Evolutionary conservation across 371 early-diverging fungal species (phyloP), one percentile per base, ranked within the genome.

Genomic region (Chytridium lagenaria): DNA sequence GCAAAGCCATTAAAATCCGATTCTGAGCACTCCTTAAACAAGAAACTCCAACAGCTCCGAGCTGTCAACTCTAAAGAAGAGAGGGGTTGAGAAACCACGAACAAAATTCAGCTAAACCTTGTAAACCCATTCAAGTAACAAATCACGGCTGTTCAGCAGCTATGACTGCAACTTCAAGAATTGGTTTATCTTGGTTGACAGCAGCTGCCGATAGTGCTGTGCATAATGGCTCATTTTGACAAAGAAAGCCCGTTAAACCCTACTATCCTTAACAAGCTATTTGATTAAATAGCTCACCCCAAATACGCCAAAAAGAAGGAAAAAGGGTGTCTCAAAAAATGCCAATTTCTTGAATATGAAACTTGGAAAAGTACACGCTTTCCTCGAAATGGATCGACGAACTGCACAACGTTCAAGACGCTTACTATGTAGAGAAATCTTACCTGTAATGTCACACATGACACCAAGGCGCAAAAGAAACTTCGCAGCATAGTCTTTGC

Each of bases 281-380:
- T 64, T 74, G 34, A 10, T 22, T 55, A n/a, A 31, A 23, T 22
- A 36, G n/a, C 72, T 61, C 31, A 77, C 77, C 1, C 97, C 97
- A 80, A 96, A 89, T 1, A 94, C 80, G 22, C 98, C 97, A 61
- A 98, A 86, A 2, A 97, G 61, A 30, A 93, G 67, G 68, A 94
- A 96, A 67, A 91, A 91, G 7, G 87, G 51, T 70, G 91, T 81
- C 69, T 92, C 98, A 79, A 97, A 96, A 71, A 91, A 72, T 93
- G 92, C 93, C 95, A 98, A 67, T 92, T 91, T 59, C 93, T 84
- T 72, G 91, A 90, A 74, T 95, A 93, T 7, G 92, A 90, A 28
- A 95, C 96, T 80, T 96, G 94, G 77, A 95, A 97, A 82, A 97
- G 85, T 68, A 97, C 97, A 19, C 94, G 85, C 81, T 97, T 97